These are phyloP conservation scores for Plasmodium relictum DNA, from an alignment of 169 alveolate species.

Conservation along the genomic window DNA sequence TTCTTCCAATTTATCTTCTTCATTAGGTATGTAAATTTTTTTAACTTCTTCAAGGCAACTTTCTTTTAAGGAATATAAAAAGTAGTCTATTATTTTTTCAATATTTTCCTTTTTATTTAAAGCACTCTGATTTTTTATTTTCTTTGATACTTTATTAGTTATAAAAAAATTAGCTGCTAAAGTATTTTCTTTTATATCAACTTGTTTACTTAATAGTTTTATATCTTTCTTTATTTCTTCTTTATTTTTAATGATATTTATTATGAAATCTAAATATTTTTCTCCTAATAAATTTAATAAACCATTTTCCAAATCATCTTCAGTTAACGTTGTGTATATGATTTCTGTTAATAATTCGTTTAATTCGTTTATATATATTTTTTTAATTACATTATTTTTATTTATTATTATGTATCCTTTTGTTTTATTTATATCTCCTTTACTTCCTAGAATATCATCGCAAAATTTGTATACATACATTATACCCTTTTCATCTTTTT, in stretches of 20 bases:
- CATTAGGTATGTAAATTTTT: constrained; percentile 70
- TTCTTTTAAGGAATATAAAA: constrained; percentile 23
- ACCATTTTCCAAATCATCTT: constrained; percentile 33
- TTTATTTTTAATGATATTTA: constrained; percentile 50
- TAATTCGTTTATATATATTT: constrained; percentile 36
- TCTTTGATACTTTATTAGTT: constrained; percentile 41
- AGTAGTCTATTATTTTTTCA: constrained; percentile 60
- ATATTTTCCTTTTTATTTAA: constrained; percentile 44
- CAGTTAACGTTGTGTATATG: constrained; percentile 23
- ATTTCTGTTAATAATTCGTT: constrained; percentile 52
- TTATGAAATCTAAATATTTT: constrained; percentile 40
- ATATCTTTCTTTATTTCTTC: constrained; percentile 51
- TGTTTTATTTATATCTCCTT: not conserved
- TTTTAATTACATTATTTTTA: constrained; percentile 28
- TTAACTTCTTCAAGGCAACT: constrained; percentile 34
- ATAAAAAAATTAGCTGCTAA: constrained; percentile 50
- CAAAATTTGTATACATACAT: constrained; percentile 44
- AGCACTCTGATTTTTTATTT: constrained; percentile 20
- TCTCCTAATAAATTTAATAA: constrained; percentile 41
- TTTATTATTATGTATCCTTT: constrained; percentile 21
- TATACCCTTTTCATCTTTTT: constrained; percentile 47
- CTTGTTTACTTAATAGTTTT: constrained; percentile 45
- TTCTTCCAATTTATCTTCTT: constrained; percentile 55
- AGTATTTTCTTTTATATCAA: constrained; percentile 58
- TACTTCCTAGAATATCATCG: constrained; percentile 12